Evolutionary conservation across 1,284 basidiomycete species (phyloP), one percentile per base, ranked within the genome.

Genomic region (Pseudozyma flocculosa): DNA sequence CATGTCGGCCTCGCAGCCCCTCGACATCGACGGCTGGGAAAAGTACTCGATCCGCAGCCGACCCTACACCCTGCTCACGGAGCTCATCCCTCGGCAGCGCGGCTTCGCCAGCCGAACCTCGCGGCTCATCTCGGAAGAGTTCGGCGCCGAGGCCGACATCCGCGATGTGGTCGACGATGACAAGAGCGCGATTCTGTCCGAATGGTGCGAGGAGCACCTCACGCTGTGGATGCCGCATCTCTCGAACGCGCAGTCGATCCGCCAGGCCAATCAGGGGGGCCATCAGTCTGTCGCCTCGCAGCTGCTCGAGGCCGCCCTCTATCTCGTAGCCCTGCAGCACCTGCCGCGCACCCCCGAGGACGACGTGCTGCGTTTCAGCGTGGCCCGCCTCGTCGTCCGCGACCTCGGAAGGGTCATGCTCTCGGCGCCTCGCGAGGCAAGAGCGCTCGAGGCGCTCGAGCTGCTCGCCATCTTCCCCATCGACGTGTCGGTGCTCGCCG

Each of bases 131-230:
- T 62, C 60, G 14, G 60, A 54, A 23, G 44, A 54, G 37, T 50
- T 50, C 26, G 57, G 54, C 42, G 57, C 57, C 38, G 60, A 62
- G 34, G 57, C 60, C 41, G 54, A 62, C 42, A 45, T 57, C 50
- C 48, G 40, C 21, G 60, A 57, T 30, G 53, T 62, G 15, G 40
- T 62, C 30, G 47, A 53, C 3, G 29, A 57, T 36, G 45, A 54
- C 15, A 62, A 62, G 24, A 54, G 54, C n/a, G 57, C 57, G 39
- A 40, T 52, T 18, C 60, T 62, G 34, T 50, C 50, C 45, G 60
- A 62, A 21, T 62, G 60, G 60, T 62, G 60, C 45, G 60, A 62
- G 21, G 47, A 54, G 39, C 57, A 62, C 14, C 45, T 62, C 22
- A 50, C 60, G 0, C 37, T 62, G 1, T 62, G 60, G 60, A 39